Evolutionary conservation across 257 asterid genomes (phyloP).

Genomic region (Penstemon davidsonii): DNA sequence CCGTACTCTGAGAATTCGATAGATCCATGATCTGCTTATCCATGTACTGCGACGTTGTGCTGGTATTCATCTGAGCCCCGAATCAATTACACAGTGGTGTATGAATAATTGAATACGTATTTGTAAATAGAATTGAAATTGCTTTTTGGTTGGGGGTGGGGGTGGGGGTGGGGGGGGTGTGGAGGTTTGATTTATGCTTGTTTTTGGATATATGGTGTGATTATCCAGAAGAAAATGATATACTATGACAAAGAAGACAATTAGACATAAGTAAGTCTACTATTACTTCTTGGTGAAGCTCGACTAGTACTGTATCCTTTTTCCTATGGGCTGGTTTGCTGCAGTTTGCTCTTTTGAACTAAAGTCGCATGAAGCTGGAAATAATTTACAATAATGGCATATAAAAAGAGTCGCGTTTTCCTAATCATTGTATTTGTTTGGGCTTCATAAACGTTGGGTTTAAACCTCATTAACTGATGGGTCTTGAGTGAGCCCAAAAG

Average conservation of each 20-base stretch:
- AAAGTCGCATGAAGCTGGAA: constrained; percentile 1
- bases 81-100: background rate
- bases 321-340: constrained; percentile 4
- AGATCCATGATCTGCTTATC: constrained; percentile 99
- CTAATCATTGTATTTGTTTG: background rate
- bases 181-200: constrained; percentile 11
- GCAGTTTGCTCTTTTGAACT: constrained; percentile 16
- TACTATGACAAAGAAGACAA: constrained; percentile 12
- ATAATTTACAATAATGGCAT: background rate
- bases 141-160: constrained; percentile 16
- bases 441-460: constrained; percentile 24
- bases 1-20: constrained; percentile 56
- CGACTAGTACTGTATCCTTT: background rate
- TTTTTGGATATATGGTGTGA: constrained; percentile 14
- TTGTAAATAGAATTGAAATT: background rate
- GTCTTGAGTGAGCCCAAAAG: no score
- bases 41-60: constrained; percentile 65
- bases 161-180: constrained; percentile 10
- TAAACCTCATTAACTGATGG: no score
- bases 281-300: constrained; percentile 18
- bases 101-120: background rate
- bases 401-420: no score
- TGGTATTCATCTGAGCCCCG: constrained; percentile 60
- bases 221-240: constrained; percentile 14
- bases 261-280: constrained; percentile 6